Percentiles rank a stretch among this genome's conserved stretches.
phyloP scores from a whole-genome alignment of 2,329 filamentous ascomycete genomes.

The Ceratocystis papillata region DNA sequence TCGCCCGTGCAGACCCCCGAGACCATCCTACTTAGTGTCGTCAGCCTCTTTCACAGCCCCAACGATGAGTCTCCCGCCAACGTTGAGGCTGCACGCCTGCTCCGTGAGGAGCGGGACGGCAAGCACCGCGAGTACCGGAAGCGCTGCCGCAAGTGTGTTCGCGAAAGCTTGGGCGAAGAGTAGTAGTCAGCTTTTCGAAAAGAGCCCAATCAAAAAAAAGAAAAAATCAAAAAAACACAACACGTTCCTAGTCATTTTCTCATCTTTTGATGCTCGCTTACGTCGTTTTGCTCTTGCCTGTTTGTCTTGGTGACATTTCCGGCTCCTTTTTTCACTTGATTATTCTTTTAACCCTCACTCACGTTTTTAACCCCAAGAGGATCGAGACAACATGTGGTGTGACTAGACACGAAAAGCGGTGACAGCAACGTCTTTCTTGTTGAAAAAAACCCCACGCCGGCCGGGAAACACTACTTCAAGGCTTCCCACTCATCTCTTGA shows the following conservation, averaged over 20 bases:
- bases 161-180: constrained; percentile 70
- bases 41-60: constrained; percentile 81
- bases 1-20: constrained; percentile 89
- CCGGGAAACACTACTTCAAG: too few species aligned
- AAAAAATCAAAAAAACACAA: background rate
- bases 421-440: too few species aligned
- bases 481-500: too few species aligned
- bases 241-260: background rate
- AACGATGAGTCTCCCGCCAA: constrained; percentile 96
- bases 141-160: constrained; percentile 64
- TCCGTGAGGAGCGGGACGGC: constrained; percentile 63
- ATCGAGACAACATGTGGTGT: too few species aligned
- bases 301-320: background rate
- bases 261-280: background rate
- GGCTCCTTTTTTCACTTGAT: background rate
- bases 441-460: too few species aligned
- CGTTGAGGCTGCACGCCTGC: constrained; percentile 79
- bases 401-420: too few species aligned
- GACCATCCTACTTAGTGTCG: constrained; percentile 83
- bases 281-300: background rate
- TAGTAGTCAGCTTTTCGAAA: constrained; percentile 29
- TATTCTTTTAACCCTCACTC: too few species aligned
- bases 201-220: background rate
- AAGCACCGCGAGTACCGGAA: constrained; percentile 62
- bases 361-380: too few species aligned